These are phyloP conservation scores for Hyphopichia fennica DNA, from an alignment of 1,139 yeast species.

Conservation along the genomic window DNA sequence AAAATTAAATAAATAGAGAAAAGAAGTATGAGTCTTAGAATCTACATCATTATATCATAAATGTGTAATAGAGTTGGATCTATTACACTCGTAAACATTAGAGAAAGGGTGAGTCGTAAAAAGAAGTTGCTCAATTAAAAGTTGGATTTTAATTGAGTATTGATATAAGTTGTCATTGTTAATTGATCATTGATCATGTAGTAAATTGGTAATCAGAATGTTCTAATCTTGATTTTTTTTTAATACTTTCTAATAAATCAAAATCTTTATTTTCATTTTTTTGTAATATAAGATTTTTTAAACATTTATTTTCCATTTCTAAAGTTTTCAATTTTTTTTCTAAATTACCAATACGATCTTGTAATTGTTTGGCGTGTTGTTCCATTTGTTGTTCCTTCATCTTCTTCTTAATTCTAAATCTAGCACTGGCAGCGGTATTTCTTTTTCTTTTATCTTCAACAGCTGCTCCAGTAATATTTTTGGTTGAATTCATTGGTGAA, in stretches of 20 bases:
- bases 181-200: slow-evolving; percentile 11
- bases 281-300: slow-evolving; percentile 48
- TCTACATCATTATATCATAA: slow-evolving; percentile 9
- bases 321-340: slow-evolving; percentile 47
- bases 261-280: slow-evolving; percentile 46
- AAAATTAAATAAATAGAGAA: not conserved
- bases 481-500: not conserved
- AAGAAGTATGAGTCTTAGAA: not conserved
- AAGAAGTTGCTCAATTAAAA: slow-evolving; percentile 17
- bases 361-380: slow-evolving; percentile 44
- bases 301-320: slow-evolving; percentile 82
- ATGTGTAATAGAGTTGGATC: slow-evolving; percentile 33
- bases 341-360: slow-evolving; percentile 36
- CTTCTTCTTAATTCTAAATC: slow-evolving; percentile 63
- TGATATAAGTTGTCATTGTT: not conserved
- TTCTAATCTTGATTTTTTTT: slow-evolving; percentile 39
- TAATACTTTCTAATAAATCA: slow-evolving; percentile 41
- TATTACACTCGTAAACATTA: slow-evolving; percentile 16
- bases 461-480: not conserved
- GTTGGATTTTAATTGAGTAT: slow-evolving; percentile 36
- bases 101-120: slow-evolving; percentile 25
- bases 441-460: slow-evolving; percentile 51
- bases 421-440: slow-evolving; percentile 63
- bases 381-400: slow-evolving; percentile 61
- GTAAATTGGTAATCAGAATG: slow-evolving; percentile 34